These are phyloP conservation scores for Talaromyces ruber DNA, from an alignment of 495 filamentous ascomycete species.

Conservation along the genomic window DNA sequence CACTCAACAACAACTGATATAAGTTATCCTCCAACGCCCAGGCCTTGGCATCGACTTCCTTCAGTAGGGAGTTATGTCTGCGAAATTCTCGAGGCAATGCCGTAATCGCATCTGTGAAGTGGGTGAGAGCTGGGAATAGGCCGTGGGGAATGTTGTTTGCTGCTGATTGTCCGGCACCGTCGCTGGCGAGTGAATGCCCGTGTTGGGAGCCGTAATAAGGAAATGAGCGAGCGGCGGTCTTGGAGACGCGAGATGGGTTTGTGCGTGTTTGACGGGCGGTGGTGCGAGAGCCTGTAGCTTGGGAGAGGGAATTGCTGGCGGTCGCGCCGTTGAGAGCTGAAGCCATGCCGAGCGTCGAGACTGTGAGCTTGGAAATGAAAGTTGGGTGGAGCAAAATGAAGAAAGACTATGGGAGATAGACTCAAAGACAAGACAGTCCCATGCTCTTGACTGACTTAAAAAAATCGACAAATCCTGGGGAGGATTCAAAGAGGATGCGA, in stretches of 20 bases:
- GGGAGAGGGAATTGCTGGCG: constrained; percentile 17
- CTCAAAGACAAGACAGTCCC: not conserved
- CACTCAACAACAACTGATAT: constrained; percentile 56
- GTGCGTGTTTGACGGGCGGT: constrained; percentile 53
- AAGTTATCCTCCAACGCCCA: constrained; percentile 53
- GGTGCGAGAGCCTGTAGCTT: constrained; percentile 35
- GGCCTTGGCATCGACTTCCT: constrained; percentile 92
- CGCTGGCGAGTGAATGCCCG: constrained; percentile 19
- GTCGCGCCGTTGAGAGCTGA: constrained; percentile 5
- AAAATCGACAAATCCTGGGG: not conserved
- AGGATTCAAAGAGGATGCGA: not conserved
- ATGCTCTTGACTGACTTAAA: not conserved
- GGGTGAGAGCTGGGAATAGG: constrained; percentile 87
- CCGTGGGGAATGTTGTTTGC: constrained; percentile 36
- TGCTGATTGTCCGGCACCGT: constrained; percentile 19
- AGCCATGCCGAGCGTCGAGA: not conserved
- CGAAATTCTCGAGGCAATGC: constrained; percentile 92
- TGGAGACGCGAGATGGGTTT: constrained; percentile 51
- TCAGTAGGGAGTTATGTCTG: constrained; percentile 86
- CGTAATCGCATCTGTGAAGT: constrained; percentile 88
- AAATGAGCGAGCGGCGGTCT: constrained; percentile 44
- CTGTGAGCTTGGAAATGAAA: not conserved
- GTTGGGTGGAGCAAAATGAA: not conserved
- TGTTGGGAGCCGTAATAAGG: constrained; percentile 25
- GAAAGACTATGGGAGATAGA: not conserved